Evolutionary conservation across 2,329 filamentous ascomycete genomes (phyloP), one percentile per base, ranked within the genome.

Genomic region (Biscogniauxia marginata): DNA sequence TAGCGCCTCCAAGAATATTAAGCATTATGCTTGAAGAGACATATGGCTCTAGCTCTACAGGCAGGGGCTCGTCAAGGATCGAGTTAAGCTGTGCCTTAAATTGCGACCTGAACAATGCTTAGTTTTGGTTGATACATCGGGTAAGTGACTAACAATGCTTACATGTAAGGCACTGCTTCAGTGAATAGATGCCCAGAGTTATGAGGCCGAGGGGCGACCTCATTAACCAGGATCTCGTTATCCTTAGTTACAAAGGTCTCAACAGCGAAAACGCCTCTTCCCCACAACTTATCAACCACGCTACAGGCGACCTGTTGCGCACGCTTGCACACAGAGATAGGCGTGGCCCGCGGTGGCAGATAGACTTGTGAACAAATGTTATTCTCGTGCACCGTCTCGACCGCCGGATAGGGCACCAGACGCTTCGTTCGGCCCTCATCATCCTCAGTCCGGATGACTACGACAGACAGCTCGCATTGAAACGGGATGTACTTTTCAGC

Each of bases 151-250:
- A n/a, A 39, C 4, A 7, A 4, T n/a, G 30, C 30, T 39, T 39
- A 39, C 76, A 87, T 81, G 58, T 93, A 84, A 0, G 87, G 86
- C 49, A 95, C 91, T 3, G 91, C 90, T 76, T 99, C 93, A 62
- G 98, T 98, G 2, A 90, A 96, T 75, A 93, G 93, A 74, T 98
- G 95, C 0, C 95, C 95, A 0, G 91, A 96, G 77, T 97, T 97
- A 75, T 97, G 93, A 9, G 13, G n/a, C 30, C 30, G 30, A 39
- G 30, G 30, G 30, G 30, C 30, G 9, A 70, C 65, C 74, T 96
- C 92, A 73, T 96, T 96, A 65, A 97, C 82, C 56, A 96, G 75
- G 1, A 96, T 80, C 1, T 78, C 77, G 76, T 85, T 85, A 65
- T 95, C 85, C 49, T 86, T 77, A 9, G 93, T 82, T 3, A 98